phyloP scores from a whole-genome alignment of 768 basidiomycete genomes.

The Lepiota subincarnata region DNA sequence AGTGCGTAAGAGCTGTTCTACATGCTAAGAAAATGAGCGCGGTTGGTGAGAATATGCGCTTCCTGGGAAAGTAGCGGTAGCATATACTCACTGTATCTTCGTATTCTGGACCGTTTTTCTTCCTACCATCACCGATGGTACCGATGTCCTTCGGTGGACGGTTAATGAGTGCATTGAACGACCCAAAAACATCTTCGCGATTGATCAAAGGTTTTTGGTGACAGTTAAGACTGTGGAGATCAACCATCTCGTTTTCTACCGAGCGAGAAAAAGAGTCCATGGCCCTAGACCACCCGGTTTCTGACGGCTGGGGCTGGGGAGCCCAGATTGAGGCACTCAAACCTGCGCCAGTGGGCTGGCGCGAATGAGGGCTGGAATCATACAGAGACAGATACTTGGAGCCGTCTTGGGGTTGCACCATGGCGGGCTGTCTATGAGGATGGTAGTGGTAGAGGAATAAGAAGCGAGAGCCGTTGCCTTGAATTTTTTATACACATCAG shows the following conservation, averaged over 20 bases:
- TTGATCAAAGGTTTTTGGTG: constrained; percentile 24
- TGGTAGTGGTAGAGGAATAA: constrained; percentile 42
- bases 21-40: constrained; percentile 46
- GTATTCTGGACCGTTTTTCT: constrained; percentile 52
- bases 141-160: constrained; percentile 47
- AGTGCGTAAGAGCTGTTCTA: constrained; percentile 76
- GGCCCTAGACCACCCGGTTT: constrained; percentile 63
- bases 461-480: constrained; percentile 24
- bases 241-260: constrained; percentile 35
- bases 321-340: constrained; percentile 73
- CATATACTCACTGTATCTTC: constrained; percentile 45
- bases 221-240: constrained; percentile 19
- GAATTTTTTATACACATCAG: constrained; percentile 32
- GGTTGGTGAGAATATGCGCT: constrained; percentile 19
- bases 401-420: constrained; percentile 29
- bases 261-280: constrained; percentile 58
- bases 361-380: constrained; percentile 37
- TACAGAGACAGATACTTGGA: constrained; percentile 34
- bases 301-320: constrained; percentile 68
- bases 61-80: constrained; percentile 16
- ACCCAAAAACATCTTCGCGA: constrained; percentile 67
- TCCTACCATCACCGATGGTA: constrained; percentile 78
- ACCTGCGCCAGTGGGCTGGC: constrained; percentile 33
- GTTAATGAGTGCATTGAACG: constrained; percentile 31
- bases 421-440: constrained; percentile 22